phyloP scores from a whole-genome alignment of 768 basidiomycete genomes.

The Mycena indigotica region DNA sequence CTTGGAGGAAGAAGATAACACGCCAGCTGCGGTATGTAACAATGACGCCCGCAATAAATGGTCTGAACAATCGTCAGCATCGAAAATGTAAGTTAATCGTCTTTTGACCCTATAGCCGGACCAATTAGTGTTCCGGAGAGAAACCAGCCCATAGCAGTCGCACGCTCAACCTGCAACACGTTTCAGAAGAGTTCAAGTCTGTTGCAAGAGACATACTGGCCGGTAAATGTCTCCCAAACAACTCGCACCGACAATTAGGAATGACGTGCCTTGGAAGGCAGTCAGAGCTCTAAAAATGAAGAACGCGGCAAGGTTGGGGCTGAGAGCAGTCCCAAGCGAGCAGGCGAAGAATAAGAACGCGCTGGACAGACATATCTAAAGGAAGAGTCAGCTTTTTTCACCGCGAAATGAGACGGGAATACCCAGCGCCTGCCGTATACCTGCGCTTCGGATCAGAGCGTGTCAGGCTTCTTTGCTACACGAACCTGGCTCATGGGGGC shows the following conservation, averaged over 20 bases:
- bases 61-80: constrained; percentile 5
- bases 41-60: constrained; percentile 21
- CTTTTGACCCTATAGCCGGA: constrained; percentile 18
- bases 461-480: not conserved
- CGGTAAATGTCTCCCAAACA: constrained; percentile 22
- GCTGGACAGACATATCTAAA: constrained; percentile 19
- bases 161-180: constrained; percentile 13
- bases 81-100: not conserved
- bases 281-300: constrained; percentile 22
- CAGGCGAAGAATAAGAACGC: constrained; percentile 19
- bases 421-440: constrained; percentile 25
- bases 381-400: not conserved
- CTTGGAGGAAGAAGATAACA: constrained; percentile 22
- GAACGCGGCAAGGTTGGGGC: constrained; percentile 21
- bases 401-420: constrained; percentile 1
- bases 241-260: constrained; percentile 20
- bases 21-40: constrained; percentile 21
- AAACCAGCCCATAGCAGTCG: constrained; percentile 22
- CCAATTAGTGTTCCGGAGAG: constrained; percentile 22
- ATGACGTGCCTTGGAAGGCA: constrained; percentile 22
- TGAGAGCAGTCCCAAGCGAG: constrained; percentile 22
- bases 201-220: constrained; percentile 6
- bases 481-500: constrained; percentile 20
- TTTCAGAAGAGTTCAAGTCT: not conserved
- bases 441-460: not conserved